These are phyloP conservation scores for Escallonia herrerae DNA, from an alignment of 129 eudicot genomes.

Conservation along the genomic window DNA sequence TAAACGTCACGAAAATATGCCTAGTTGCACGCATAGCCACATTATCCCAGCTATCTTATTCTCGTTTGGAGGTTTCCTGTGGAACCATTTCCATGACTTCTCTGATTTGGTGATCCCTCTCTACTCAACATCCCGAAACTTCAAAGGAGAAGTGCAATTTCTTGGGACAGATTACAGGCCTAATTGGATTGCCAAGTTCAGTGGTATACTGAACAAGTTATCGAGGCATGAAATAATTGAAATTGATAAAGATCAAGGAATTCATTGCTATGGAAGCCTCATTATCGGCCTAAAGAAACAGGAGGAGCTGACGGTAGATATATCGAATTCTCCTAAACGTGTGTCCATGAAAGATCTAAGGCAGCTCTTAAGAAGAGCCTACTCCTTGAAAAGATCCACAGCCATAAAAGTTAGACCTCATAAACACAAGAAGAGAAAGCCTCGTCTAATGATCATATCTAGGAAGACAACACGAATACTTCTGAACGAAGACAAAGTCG, in stretches of 20 bases:
- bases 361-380: constrained; percentile 35
- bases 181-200: constrained; percentile 51
- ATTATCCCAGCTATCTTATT: constrained; percentile 42
- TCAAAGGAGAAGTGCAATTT: constrained; percentile 38
- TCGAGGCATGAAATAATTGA: constrained; percentile 29
- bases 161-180: constrained; percentile 35
- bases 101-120: constrained; percentile 48
- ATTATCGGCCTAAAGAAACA: constrained; percentile 38
- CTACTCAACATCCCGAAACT: constrained; percentile 34
- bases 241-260: constrained; percentile 35
- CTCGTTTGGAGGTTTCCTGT: constrained; percentile 55
- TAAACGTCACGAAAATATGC: constrained; percentile 16
- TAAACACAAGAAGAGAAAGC: constrained; percentile 7
- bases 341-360: constrained; percentile 38
- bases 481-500: constrained; percentile 30
- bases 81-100: constrained; percentile 66
- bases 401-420: constrained; percentile 4
- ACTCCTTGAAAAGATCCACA: constrained; percentile 23
- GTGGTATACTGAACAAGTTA: constrained; percentile 23
- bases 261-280: constrained; percentile 35
- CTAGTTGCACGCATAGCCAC: constrained; percentile 30
- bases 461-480: constrained; percentile 39
- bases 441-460: constrained; percentile 52
- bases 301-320: constrained; percentile 41
- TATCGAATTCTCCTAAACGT: constrained; percentile 11